A percentile compares a stretch with the other conserved stretches of the same genome.
phyloP scores from a whole-genome alignment of 768 basidiomycete genomes.

The Tricholoma hemisulphureum region DNA sequence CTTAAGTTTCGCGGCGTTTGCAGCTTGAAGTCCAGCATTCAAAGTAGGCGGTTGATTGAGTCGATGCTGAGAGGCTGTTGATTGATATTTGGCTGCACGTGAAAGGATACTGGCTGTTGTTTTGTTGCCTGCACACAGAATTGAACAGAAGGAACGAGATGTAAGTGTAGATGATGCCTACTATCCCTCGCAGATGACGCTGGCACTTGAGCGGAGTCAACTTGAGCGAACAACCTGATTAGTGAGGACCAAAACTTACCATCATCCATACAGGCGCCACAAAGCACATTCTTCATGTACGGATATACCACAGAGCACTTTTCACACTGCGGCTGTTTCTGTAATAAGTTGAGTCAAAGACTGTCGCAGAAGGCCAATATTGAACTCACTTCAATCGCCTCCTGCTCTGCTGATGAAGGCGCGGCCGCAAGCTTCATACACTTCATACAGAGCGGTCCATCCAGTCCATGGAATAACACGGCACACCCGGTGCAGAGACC shows the following conservation, averaged over 20 bases:
- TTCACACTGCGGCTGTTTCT: background rate
- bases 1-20: background rate
- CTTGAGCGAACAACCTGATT: background rate
- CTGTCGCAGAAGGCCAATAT: background rate
- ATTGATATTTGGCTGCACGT: conserved; percentile 2
- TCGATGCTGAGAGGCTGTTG: background rate
- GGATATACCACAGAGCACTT: too few species aligned
- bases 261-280: background rate
- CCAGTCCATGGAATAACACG: background rate
- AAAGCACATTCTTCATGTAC: too few species aligned
- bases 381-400: background rate
- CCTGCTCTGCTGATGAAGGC: background rate
- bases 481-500: conserved; percentile 1
- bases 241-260: background rate
- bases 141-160: background rate
- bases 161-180: background rate
- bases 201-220: background rate
- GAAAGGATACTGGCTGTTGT: background rate
- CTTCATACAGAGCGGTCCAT: background rate
- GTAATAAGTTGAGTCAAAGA: background rate
- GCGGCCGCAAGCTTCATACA: background rate
- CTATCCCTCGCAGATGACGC: background rate
- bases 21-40: conserved; percentile 1
- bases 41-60: background rate
- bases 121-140: background rate